Percentiles rank a stretch among this genome's conserved stretches.
phyloP scores from a whole-genome alignment of 768 basidiomycete species.

The Lentinula aciculospora region DNA sequence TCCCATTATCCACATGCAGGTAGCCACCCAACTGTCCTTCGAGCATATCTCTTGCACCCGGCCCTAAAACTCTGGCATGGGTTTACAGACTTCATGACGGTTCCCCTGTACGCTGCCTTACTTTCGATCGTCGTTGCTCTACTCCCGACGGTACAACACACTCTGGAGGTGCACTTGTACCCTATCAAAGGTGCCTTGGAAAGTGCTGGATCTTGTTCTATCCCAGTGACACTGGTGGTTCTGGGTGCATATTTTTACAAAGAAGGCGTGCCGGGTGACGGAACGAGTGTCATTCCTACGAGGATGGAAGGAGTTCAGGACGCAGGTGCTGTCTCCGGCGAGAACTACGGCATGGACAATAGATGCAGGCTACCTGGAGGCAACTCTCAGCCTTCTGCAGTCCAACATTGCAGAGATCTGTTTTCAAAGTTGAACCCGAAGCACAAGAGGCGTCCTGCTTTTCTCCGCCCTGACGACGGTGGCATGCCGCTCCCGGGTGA shows the following conservation, averaged over 20 bases:
- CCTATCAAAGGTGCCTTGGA: constrained; percentile 66
- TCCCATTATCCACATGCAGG: not conserved
- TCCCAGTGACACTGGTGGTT: constrained; percentile 87
- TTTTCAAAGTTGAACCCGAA: constrained; percentile 20
- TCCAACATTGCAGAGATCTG: constrained; percentile 37
- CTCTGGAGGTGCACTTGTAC: constrained; percentile 56
- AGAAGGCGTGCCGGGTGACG: not conserved
- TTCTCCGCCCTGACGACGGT: not conserved
- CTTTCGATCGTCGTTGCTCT: constrained; percentile 74
- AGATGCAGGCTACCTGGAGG: not conserved
- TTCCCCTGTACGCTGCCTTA: constrained; percentile 78
- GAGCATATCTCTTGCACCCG: constrained; percentile 1
- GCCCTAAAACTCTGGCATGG: constrained; percentile 24
- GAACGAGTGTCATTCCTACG: not conserved
- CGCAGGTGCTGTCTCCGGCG: not conserved
- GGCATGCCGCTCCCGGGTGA: constrained; percentile 49
- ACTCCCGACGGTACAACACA: constrained; percentile 66
- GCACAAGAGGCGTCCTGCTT: constrained; percentile 12
- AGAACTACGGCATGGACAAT: not conserved
- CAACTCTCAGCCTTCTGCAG: constrained; percentile 17
- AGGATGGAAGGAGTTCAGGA: not conserved
- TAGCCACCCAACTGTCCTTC: not conserved
- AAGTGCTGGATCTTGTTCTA: constrained; percentile 68
- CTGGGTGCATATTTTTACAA: constrained; percentile 89
- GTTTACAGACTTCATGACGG: constrained; percentile 78